Percentiles rank a stretch among this genome's conserved stretches.
phyloP scores from a whole-genome alignment of 352 stramenopile genomes.

The Thalassiosira delicatula region DNA sequence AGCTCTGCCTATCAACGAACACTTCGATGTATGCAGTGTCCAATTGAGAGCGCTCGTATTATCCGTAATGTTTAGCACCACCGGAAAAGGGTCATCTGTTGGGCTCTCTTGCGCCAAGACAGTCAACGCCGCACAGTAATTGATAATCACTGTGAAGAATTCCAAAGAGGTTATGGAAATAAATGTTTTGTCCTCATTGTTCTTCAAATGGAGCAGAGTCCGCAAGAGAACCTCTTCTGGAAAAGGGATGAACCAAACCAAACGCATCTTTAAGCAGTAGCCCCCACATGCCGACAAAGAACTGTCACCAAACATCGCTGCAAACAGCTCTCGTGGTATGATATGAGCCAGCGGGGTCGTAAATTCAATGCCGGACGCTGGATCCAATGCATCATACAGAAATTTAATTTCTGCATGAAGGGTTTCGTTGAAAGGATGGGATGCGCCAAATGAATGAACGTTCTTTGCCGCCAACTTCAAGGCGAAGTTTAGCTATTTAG shows the following conservation, averaged over 20 bases:
- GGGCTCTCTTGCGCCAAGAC: neutral
- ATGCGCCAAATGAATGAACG: neutral
- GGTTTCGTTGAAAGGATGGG: neutral
- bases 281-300: conserved; percentile 4
- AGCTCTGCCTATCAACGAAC: neutral
- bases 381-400: neutral
- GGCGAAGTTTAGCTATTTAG: neutral
- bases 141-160: conserved; percentile 18
- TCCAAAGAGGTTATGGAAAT: conserved; percentile 15
- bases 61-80: conserved; percentile 13
- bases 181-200: conserved; percentile 11
- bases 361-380: neutral
- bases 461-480: neutral
- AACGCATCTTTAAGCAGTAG: conserved; percentile 5
- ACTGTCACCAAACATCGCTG: neutral
- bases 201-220: conserved; percentile 7
- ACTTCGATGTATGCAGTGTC: conserved; percentile 25
- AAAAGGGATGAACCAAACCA: conserved; percentile 14
- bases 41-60: conserved; percentile 33
- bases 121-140: conserved; percentile 26
- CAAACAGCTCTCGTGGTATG: neutral
- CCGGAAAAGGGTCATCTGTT: conserved; percentile 27
- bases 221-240: neutral
- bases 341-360: conserved; percentile 1
- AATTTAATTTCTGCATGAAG: too few relatives aligned